Evolutionary conservation across 345 rosid genomes (phyloP).

Genomic region (Sonneratia caseolaris): DNA sequence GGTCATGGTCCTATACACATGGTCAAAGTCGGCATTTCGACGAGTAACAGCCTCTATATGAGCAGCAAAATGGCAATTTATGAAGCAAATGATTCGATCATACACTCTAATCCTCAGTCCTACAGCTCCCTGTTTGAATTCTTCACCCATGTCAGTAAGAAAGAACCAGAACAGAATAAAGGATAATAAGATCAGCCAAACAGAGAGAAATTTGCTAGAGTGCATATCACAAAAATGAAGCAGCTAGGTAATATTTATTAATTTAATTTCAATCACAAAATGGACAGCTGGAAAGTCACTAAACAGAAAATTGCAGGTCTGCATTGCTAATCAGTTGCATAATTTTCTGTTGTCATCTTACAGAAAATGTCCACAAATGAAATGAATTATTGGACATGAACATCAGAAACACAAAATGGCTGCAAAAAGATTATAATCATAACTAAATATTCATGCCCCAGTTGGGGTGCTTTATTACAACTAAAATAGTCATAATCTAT

Average conservation of each 20-base stretch:
- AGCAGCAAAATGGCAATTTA: conserved; percentile 75
- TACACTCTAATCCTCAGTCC: conserved; percentile 66
- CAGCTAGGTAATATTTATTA: no score
- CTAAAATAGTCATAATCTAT: neutral
- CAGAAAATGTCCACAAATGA: neutral
- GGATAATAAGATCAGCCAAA: neutral
- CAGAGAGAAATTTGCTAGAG: neutral
- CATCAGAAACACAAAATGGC: neutral
- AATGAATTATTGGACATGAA: neutral
- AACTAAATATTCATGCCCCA: neutral
- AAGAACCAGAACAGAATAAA: neutral
- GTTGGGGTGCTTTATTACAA: neutral
- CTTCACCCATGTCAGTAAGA: neutral
- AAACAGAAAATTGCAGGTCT: neutral
- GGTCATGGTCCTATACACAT: conserved; percentile 51
- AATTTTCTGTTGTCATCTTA: neutral
- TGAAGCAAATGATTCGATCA: conserved; percentile 59
- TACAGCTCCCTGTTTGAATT: conserved; percentile 57
- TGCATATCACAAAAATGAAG: neutral
- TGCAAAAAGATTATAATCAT: neutral
- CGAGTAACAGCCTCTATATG: conserved; percentile 64
- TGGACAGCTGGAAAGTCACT: neutral
- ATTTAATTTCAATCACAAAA: neutral
- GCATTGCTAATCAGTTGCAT: neutral
- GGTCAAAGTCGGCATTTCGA: conserved; percentile 67